Evolutionary conservation across 441 rosid species (phyloP).

Genomic region (Pelargonium fulgidum): DNA sequence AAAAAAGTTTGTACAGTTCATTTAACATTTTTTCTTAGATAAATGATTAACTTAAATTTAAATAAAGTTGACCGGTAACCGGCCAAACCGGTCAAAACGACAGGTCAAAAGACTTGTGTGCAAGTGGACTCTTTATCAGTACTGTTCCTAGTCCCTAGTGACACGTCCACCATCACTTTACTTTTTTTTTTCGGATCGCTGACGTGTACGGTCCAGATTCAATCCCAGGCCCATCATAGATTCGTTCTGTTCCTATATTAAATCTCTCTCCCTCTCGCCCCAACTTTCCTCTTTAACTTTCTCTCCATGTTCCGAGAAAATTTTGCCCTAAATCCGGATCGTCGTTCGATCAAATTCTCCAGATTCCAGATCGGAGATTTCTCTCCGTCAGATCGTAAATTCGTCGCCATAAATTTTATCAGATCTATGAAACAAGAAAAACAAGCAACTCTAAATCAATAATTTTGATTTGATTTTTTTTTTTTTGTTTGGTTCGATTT

Average conservation of each 20-base stretch:
- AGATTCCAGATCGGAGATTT: neutral
- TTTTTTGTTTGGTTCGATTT: neutral
- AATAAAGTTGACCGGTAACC: no score
- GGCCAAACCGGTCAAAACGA: no score
- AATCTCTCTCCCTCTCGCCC: neutral
- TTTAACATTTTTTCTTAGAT: no score
- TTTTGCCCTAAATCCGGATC: neutral
- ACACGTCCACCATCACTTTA: neutral
- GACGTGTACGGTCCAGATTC: conserved; percentile 84
- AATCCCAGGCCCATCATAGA: conserved; percentile 24
- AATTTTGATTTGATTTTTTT: neutral
- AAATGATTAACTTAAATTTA: no score
- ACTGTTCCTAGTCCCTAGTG: no score
- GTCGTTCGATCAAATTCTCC: neutral
- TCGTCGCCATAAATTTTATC: neutral
- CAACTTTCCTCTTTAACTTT: no score
- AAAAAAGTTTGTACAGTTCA: no score
- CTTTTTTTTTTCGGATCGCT: conserved; percentile 29
- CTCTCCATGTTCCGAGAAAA: neutral
- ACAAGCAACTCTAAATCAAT: neutral
- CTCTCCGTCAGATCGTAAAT: neutral
- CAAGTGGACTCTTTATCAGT: no score
- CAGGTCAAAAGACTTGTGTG: no score
- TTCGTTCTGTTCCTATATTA: conserved; percentile 27
- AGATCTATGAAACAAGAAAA: neutral